Base-by-base conservation (phyloP, 768 basidiomycete genomes). In the Pisolithus albus region DNA sequence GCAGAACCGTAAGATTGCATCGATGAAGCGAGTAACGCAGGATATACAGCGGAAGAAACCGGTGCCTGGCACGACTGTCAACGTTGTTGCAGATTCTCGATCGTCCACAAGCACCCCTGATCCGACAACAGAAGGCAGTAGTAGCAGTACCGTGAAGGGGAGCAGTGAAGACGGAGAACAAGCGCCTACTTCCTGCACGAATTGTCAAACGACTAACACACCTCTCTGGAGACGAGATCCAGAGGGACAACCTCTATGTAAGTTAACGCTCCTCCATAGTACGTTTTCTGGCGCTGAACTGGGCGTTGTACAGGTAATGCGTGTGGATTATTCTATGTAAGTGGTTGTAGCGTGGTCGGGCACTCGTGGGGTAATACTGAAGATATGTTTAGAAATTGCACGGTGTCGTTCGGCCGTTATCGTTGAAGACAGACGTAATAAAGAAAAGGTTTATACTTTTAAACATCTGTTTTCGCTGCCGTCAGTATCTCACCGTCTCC, bases 401-500 rank as follows among this genome's bases (percentile, higher is more conserved):
- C 62, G 92, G 92, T 44, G 93, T 97, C 46, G 89, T 93, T 6
- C 81, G 95, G 49, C 95, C 95, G 7, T 73, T 95, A 56, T 94
- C 92, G 37, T 78, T 98, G 55, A 96, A 96, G 78, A 97, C 94
- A 40, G 92, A 97, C 65, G 87, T 94, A 43, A 96, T 95, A 71
- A 96, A 97, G 83, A 97, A 96, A 75, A 77, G 90, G 90, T 90
- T 60, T 21, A 72, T 52, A 37, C 15, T 44, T 44, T 21, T 45
- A 26, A 26, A 11, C 16, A 5, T 16, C 43, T 13, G 26, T 46
- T 51, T 26, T 4, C 21, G 32, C 11, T 28, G 26, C 40, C 18
- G 36, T n/a, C 39, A 48, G 34, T 51, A 49, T 47, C 13, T n/a
- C 34, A 36, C 32, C 34, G 41, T 32, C 44, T 16, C 40, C 21